Base-by-base conservation (phyloP, 1,139 yeast species). In the Sugiyamaella grinbergsii region DNA sequence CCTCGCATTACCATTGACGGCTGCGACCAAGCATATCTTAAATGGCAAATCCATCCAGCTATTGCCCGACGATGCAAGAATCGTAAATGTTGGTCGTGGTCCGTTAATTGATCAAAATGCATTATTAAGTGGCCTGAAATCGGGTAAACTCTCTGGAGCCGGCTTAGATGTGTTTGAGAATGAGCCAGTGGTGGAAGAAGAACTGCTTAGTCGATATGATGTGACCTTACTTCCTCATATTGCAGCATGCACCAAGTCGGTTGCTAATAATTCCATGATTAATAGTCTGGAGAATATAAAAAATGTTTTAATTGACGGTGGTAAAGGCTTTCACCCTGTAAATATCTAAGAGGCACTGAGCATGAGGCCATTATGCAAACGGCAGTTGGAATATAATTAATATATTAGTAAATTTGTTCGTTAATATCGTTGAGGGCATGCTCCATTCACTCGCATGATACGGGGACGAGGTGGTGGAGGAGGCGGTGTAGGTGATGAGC, bases 11-110 rank as follows among this genome's bases (percentile, higher is more conserved):
- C 95, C 95, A 1, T 82, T 83, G 16, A 76, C 81, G 2, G 74
- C 79, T 1, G 74, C 76, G 24, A 85, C 94, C 0, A 64, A 69
- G 16, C 77, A 83, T 58, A 65, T 86, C 60, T 70, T 86, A 51
- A 78, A 84, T 60, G 67, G 63, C 22, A 61, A 73, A 0, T 62
- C 81, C 1, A 73, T 87, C 15, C 66, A 69, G 10, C 57, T 64
- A 52, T 67, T 75, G 42, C 78, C 85, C 56, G 65, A 67, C 20
- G 83, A 83, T 1, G 76, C 83, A 15, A 73, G 88, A 55, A 72
- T 89, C 32, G 83, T 89, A 51, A 89, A 89, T 64, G 82, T 86
- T 29, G 95, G 95, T 1, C 76, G 96, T 58, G 96, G 95, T 0
- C 66, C 77, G 3, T 79, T 88, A 28, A 74, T 90, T 53, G 85